Conservation (phyloP, 257 asterid genomes). For the Fraxinus quadrangulata region DNA sequence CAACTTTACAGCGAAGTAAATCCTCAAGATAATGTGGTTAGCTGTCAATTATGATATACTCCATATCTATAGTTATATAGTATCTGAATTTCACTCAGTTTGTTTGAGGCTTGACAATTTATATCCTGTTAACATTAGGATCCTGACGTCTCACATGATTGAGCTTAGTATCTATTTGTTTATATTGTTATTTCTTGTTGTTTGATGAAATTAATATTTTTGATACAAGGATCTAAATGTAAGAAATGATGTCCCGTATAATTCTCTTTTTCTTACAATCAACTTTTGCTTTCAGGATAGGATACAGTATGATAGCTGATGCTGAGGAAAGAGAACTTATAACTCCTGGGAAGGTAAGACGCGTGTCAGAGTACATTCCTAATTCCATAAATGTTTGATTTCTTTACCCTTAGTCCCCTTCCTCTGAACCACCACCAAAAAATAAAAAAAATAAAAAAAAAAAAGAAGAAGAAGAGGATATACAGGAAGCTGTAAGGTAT, state of each 20-base stretch:
- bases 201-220: background rate
- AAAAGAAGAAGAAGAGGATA: background rate
- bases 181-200: background rate
- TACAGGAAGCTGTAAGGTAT: background rate
- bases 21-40: conserved; percentile 2
- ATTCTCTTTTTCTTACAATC: conserved; percentile 6
- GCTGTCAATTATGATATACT: background rate
- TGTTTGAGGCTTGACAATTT: background rate
- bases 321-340: conserved; percentile 91
- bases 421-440: background rate
- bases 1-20: background rate
- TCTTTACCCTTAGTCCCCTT: background rate
- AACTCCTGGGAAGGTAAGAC: conserved; percentile 87
- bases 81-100: background rate
- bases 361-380: conserved; percentile 6
- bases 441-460: too few relatives aligned
- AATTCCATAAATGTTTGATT: background rate
- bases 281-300: conserved; percentile 73
- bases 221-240: background rate
- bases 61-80: background rate
- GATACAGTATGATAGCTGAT: conserved; percentile 83
- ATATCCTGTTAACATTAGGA: background rate
- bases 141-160: background rate
- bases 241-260: background rate
- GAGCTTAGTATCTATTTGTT: background rate